Percentiles rank a stretch among this genome's conserved stretches.
Evolutionary conservation across 441 rosid genomes (phyloP).

Genomic region (Populus hybrid): DNA sequence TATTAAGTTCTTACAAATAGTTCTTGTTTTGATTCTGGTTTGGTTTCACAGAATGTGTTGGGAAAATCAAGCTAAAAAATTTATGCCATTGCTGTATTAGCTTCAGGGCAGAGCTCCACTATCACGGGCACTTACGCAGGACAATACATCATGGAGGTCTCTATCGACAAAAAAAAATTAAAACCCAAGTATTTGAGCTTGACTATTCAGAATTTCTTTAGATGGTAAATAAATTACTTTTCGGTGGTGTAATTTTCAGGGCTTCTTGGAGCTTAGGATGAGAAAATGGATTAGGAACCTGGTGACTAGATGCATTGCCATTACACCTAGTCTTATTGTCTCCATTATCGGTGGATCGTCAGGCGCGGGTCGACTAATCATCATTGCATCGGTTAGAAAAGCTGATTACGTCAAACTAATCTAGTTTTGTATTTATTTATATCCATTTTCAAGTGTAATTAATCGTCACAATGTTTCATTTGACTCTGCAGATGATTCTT

Average conservation of each 20-base stretch:
- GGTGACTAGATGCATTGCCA: slow-evolving; percentile 57
- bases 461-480: no score
- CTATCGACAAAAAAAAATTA: no score
- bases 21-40: not conserved
- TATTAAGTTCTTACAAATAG: not conserved
- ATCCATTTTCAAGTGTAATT: not conserved
- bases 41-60: slow-evolving; percentile 48
- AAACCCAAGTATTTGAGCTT: not conserved
- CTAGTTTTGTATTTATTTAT: not conserved
- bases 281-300: slow-evolving; percentile 63
- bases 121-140: slow-evolving; percentile 83
- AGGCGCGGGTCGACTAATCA: slow-evolving; percentile 52
- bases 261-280: slow-evolving; percentile 62
- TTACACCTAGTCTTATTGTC: slow-evolving; percentile 59
- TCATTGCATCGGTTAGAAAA: slow-evolving; percentile 50
- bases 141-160: slow-evolving; percentile 70
- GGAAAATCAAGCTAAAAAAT: slow-evolving; percentile 58
- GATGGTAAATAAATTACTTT: not conserved
- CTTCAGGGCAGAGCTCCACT: slow-evolving; percentile 71
- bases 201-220: not conserved
- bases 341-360: slow-evolving; percentile 56
- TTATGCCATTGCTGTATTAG: slow-evolving; percentile 63
- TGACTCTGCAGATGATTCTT: slow-evolving; percentile 54
- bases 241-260: slow-evolving; percentile 28
- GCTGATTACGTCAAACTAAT: not conserved